These are phyloP conservation scores for Poa annua DNA, from an alignment of 176 grass and related monocot genomes.

Conservation along the genomic window DNA sequence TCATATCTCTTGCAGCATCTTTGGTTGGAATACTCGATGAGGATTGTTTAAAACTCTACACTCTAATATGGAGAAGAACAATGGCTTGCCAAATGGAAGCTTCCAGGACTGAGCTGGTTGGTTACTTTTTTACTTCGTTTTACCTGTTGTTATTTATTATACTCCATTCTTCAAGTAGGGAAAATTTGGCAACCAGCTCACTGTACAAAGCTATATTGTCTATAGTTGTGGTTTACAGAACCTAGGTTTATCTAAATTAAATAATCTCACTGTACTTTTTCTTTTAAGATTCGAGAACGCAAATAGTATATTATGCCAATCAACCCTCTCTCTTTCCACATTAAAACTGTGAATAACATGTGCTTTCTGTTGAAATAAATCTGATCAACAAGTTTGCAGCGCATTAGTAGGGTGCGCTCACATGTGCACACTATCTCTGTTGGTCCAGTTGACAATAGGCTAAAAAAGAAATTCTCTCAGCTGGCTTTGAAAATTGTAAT, in stretches of 20 bases:
- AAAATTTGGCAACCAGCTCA: too few species aligned
- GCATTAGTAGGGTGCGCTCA: background rate
- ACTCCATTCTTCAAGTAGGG: constrained; percentile 1
- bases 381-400: constrained; percentile 23
- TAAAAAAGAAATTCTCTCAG: background rate
- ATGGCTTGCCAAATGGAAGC: constrained; percentile 97
- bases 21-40: constrained; percentile 78
- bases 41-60: constrained; percentile 85
- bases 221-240: constrained; percentile 2
- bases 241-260: constrained; percentile 6
- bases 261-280: background rate
- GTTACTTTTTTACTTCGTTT: constrained; percentile 40
- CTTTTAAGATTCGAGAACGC: constrained; percentile 7
- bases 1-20: constrained; percentile 67
- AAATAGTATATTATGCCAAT: constrained; percentile 16
- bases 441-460: background rate
- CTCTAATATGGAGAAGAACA: constrained; percentile 91
- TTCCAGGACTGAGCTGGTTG: constrained; percentile 72
- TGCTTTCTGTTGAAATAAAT: background rate
- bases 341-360: constrained; percentile 14
- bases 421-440: background rate
- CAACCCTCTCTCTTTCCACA: background rate
- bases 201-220: constrained; percentile 10
- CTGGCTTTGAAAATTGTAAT: background rate
- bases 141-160: constrained; percentile 19